Evolutionary conservation across 331 rosid species (phyloP), one percentile per base, ranked within the genome.

Genomic region (Dryas integrifolia): DNA sequence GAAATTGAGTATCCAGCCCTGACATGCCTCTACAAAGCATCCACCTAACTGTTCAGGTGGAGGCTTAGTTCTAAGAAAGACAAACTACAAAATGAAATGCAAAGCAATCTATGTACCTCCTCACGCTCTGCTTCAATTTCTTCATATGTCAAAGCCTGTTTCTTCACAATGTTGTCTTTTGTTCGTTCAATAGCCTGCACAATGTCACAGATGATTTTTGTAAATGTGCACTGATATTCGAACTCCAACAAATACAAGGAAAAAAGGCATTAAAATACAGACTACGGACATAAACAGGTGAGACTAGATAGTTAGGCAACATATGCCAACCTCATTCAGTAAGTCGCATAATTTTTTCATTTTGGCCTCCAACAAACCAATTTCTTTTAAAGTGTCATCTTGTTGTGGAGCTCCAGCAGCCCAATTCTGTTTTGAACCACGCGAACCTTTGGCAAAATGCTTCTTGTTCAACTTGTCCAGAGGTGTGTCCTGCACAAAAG

Each of bases 71-170:
- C 35, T 30, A 30, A 2, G 3, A 70, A 43, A 65, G 30, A 16
- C 35, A 49, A 30, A 30, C 35, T 30, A 30, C 35, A 30, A 30
- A 30, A 30, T 11, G 59, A 68, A 39, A 3, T 21, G 48, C 73
- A 39, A 3, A 15, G 48, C 73, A 11, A 58, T 14, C 35, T 16
- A 44, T 90, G 86, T 83, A 91, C 98, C 87, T 94, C 98, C 83
- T 88, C 92, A 51, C 91, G 97, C 73, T 94, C 98, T 80, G 95
- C 98, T 79, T 84, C 97, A 84, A 94, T 91, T 86, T 94, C 98
- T 77, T 86, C 98, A 38, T 94, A 94, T 0, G 97, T 94, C 80
- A 94, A 79, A 58, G 98, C 95, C 77, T 94, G 98, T 83, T 91
- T 94, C 92, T 94, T 94, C 65, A 91, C 88, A 71, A 94, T 65